phyloP scores from a whole-genome alignment of 768 basidiomycete species.

The Calvatia gigantea region DNA sequence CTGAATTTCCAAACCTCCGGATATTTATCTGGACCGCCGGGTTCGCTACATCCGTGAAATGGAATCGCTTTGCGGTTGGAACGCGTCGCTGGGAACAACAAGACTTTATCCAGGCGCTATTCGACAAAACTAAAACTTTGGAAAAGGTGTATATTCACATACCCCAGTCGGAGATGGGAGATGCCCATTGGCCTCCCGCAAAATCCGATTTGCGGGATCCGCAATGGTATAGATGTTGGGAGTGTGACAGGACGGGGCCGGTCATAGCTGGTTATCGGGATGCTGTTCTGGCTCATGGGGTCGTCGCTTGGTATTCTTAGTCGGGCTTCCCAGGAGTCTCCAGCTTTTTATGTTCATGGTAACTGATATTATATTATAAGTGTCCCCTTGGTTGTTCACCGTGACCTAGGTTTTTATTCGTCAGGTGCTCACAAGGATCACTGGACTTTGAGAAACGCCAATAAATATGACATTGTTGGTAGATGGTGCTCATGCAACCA shows the following conservation, averaged over 20 bases:
- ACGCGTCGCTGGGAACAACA: neutral
- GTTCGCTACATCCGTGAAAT: neutral
- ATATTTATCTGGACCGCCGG: conserved; percentile 4
- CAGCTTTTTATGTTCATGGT: neutral
- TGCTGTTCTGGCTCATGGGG: neutral
- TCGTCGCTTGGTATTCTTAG: conserved; percentile 5
- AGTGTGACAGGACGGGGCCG: neutral
- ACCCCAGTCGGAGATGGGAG: neutral
- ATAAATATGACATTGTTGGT: no score
- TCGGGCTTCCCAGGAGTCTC: no score
- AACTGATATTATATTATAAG: no score
- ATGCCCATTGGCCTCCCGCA: no score
- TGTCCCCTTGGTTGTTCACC: no score
- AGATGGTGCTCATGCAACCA: no score
- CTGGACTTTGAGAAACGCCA: no score
- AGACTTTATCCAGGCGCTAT: neutral
- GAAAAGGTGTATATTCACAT: neutral
- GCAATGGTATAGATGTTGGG: neutral
- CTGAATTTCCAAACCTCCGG: neutral
- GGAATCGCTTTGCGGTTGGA: neutral
- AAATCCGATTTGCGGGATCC: no score
- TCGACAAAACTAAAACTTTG: neutral
- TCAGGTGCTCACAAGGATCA: no score
- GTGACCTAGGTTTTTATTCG: no score
- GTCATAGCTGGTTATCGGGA: neutral